These are phyloP conservation scores for Vittaforma corneae DNA, from an alignment of 371 early-diverging fungal genomes.

Conservation along the genomic window DNA sequence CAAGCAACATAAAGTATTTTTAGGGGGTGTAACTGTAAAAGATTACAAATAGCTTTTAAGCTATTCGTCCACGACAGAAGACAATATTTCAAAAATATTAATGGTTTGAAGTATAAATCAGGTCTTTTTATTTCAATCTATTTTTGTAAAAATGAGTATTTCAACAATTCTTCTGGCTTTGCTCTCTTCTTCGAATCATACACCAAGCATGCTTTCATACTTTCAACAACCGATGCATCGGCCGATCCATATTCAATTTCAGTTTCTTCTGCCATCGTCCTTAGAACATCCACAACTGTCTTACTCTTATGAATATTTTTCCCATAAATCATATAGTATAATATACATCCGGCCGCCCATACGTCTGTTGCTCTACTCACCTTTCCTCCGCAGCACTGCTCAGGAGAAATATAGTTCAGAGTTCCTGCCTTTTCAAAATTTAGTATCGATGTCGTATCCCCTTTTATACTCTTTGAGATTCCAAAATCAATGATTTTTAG, in stretches of 20 bases:
- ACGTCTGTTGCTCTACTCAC: conserved; percentile 65
- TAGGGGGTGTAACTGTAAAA: no score
- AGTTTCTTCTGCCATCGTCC: conserved; percentile 15
- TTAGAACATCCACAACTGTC: conserved; percentile 16
- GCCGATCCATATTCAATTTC: conserved; percentile 10
- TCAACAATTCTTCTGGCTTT: conserved; percentile 65
- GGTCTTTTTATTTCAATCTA: no score
- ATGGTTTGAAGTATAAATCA: background rate
- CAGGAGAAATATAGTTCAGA: conserved; percentile 89
- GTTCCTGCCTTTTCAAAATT: conserved; percentile 80
- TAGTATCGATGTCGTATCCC: conserved; percentile 83
- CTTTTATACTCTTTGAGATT: conserved; percentile 79
- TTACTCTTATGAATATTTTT: conserved; percentile 62
- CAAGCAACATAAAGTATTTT: no score
- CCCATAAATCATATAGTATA: conserved; percentile 86
- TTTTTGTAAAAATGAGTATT: conserved; percentile 13
- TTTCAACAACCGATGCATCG: conserved; percentile 8
- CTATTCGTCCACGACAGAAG: no score
- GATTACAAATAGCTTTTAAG: no score
- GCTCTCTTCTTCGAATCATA: conserved; percentile 63
- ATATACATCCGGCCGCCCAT: conserved; percentile 89
- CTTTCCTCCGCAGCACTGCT: conserved; percentile 63
- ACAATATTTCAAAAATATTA: no score
- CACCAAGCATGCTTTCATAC: conserved; percentile 58
- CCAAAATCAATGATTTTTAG: conserved; percentile 80